Base-by-base conservation (phyloP, 108 stramenopile genomes). In the Skeletonema potamos region DNA sequence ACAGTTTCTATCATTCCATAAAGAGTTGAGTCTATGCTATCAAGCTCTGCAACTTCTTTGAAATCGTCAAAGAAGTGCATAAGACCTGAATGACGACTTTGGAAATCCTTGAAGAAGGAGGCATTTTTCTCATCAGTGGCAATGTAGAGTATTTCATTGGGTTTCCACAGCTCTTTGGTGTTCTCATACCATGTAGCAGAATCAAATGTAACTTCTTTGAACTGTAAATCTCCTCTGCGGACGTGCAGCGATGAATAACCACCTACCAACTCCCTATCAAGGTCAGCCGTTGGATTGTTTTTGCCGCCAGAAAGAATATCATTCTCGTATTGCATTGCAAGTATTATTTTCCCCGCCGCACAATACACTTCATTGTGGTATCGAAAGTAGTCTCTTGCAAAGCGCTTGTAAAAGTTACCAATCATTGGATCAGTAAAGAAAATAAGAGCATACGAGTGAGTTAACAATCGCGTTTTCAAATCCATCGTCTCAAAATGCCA, bases 1-100 rank as follows among this genome's bases (percentile, higher is more conserved):
- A 96, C 73, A 13, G 87, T 88, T 68, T 96, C 96, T 10, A 96
- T 73, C 92, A 96, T 92, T 39, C 94, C 93, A 30, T 84, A 76
- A 44, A 76, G 79, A 18, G 87, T 89, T 32, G 88, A 78, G 56
- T 90, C 86, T 39, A 88, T 73, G 27, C 62, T 72, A 20, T 81
- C 87, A 33, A 95, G 60, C 15, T 77, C 74, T 0, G 66, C 81
- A 27, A 85, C 37, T 13, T 74, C 70, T 54, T 69, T 81, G 68
- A 90, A 94, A 72, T 93, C 93, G 76, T 90, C 81, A 5, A 95
- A 68, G 66, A 92, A 93, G 24, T 77, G 74, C 54, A 96, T 28
- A 41, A 41, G 57, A 29, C 76, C 76, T 9, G 81, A 76, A 68
- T 87, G 82, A 43, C 88, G 83, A 12, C 77, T 72, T 17, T 70